These are phyloP conservation scores for Colletotrichum sp. DNA, from an alignment of 2,329 filamentous ascomycete genomes.

Conservation along the genomic window DNA sequence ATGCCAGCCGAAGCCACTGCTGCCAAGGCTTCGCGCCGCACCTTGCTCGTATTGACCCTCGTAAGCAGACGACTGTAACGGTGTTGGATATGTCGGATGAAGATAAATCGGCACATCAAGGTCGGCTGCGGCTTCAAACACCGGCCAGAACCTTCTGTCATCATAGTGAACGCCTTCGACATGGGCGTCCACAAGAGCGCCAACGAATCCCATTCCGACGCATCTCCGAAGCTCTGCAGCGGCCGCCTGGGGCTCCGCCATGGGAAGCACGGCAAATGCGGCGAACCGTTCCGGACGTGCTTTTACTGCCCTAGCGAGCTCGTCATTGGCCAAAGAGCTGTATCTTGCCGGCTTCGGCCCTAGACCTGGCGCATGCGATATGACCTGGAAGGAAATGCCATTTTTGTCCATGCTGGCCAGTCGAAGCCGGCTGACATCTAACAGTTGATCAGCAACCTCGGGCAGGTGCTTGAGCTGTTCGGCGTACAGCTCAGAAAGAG, in stretches of 20 bases:
- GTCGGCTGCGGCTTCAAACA: slow-evolving; percentile 61
- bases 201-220: slow-evolving; percentile 64
- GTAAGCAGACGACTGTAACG: slow-evolving; percentile 29
- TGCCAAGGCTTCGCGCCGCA: slow-evolving; percentile 37
- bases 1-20: slow-evolving; percentile 56
- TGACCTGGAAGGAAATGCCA: slow-evolving; percentile 25
- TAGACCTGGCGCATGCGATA: slow-evolving; percentile 17
- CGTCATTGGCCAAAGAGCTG: slow-evolving; percentile 29
- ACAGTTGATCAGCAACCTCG: slow-evolving; percentile 24
- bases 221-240: slow-evolving; percentile 56
- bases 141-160: slow-evolving; percentile 66
- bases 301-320: slow-evolving; percentile 20
- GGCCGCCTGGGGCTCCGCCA: slow-evolving; percentile 58
- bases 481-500: slow-evolving; percentile 18
- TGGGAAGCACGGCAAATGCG: slow-evolving; percentile 29
- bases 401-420: slow-evolving; percentile 28
- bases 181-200: slow-evolving; percentile 66
- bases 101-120: slow-evolving; percentile 70
- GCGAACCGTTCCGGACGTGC: not conserved
- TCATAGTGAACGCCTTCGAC: slow-evolving; percentile 63
- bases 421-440: slow-evolving; percentile 25
- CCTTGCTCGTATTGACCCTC: slow-evolving; percentile 29
- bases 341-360: slow-evolving; percentile 18
- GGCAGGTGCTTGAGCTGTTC: slow-evolving; percentile 25
- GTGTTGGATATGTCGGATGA: slow-evolving; percentile 52